phyloP scores from a whole-genome alignment of 2,329 filamentous ascomycete genomes.

The Paraconiothyrium brasiliense region DNA sequence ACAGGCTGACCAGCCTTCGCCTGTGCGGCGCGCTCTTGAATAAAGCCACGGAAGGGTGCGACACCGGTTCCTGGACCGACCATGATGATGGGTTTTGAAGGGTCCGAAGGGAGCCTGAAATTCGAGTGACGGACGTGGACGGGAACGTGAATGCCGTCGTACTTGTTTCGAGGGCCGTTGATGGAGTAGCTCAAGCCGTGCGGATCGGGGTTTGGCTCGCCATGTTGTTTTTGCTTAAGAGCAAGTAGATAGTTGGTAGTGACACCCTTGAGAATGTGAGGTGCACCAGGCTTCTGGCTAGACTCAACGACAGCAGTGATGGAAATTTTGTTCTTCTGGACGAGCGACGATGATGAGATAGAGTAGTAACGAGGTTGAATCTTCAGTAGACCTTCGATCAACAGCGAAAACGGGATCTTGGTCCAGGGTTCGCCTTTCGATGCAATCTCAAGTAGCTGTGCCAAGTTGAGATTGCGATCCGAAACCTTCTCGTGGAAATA shows the following conservation, averaged over 20 bases:
- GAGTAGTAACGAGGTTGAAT: conserved; percentile 99
- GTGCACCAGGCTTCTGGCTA: conserved; percentile 77
- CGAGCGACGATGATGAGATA: conserved; percentile 94
- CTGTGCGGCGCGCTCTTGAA: conserved; percentile 90
- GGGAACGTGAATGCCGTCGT: conserved; percentile 92
- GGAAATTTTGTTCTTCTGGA: conserved; percentile 93
- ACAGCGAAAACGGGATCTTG: conserved; percentile 88
- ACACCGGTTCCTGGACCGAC: conserved; percentile 96
- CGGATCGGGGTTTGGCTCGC: conserved; percentile 80
- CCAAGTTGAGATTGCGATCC: conserved; percentile 86
- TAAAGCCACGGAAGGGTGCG: conserved; percentile 92
- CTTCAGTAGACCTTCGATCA: conserved; percentile 93
- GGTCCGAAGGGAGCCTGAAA: conserved; percentile 97
- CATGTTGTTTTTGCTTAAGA: conserved; percentile 95
- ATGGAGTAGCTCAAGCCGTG: conserved; percentile 89
- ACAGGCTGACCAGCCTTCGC: conserved; percentile 82
- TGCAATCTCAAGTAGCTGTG: conserved; percentile 79
- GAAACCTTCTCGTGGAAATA: conserved; percentile 90
- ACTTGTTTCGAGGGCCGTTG: conserved; percentile 91
- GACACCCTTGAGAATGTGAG: conserved; percentile 87
- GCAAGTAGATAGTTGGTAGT: conserved; percentile 96
- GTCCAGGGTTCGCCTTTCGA: conserved; percentile 80
- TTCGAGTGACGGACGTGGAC: conserved; percentile 98
- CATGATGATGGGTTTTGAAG: conserved; percentile 93
- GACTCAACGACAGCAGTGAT: conserved; percentile 95